Evolutionary conservation across 1,284 basidiomycete genomes (phyloP), one percentile per base, ranked within the genome.

Genomic region (Cutaneotrichosporon sp.): DNA sequence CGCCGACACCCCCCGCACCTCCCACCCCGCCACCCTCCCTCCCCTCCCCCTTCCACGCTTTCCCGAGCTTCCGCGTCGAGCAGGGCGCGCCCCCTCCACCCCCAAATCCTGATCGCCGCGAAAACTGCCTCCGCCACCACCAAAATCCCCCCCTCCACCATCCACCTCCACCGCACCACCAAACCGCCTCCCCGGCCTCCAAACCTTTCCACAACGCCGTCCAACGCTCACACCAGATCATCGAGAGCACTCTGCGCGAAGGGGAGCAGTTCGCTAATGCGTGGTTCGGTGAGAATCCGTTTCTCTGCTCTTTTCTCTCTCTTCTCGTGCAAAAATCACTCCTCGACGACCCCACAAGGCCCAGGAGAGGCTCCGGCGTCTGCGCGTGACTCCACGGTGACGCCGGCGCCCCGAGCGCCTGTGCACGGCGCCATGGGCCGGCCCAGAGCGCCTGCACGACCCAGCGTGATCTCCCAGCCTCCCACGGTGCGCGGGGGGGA

Each of bases 261-360:
- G 94, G 95, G 72, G 92, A 99, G 82, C 93, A 99, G 81, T 99
- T 99, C 74, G 95, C 97, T 68, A 99, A 98, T 76, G 95, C 97
- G 59, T 99, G 49, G 42, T 64, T 64, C 38, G 65, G 65, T 66
- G 20, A 31, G 60, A 50, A 8, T 22, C 22, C 20, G n/a, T 10
- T 5, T 22, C 13, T 6, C n/a, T 5, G 29, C 29, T 4, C 9
- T 29, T 29, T 29, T 29, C 29, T 29, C 29, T 4, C 29, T 29
- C 5, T 29, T 29, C 29, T 29, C 29, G 29, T 9, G 29, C 4
- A 29, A 9, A 29, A 29, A 29, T 29, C 5, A 29, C 29, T 4
- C 5, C 29, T 36, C 4, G 16, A n/a, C n/a, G n/a, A n/a, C n/a
- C n/a, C n/a, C n/a, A n/a, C n/a, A n/a, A 6, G 34, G 20, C 13